Evolutionary conservation across 352 stramenopile genomes (phyloP).

Genomic region (Pythium chondricola): DNA sequence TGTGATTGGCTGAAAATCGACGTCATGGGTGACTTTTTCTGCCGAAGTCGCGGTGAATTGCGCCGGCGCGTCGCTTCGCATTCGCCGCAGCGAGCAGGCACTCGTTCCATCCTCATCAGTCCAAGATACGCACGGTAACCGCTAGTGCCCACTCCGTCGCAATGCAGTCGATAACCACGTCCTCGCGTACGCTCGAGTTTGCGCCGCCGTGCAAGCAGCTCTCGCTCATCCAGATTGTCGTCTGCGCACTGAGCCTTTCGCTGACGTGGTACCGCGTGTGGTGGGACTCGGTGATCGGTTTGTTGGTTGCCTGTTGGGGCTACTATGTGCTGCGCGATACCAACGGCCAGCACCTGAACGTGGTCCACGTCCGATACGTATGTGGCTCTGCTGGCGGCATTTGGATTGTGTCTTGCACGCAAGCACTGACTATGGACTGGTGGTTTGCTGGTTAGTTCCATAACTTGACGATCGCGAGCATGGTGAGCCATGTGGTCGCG

Average conservation of each 20-base stretch:
- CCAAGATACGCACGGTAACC: too few species aligned
- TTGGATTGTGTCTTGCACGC: constrained; percentile 1
- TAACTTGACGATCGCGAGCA: constrained; percentile 40
- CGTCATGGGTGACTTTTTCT: not conserved
- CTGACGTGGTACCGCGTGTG: constrained; percentile 78
- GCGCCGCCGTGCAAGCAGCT: constrained; percentile 55
- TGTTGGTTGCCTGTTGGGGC: constrained; percentile 37
- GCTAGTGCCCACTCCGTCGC: too few species aligned
- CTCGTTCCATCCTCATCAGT: too few species aligned
- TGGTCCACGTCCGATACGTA: constrained; percentile 24
- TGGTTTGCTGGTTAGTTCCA: too few species aligned
- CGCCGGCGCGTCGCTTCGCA: constrained; percentile 6
- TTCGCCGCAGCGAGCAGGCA: too few species aligned
- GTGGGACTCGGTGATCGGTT: constrained; percentile 68
- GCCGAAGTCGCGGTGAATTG: constrained; percentile 5
- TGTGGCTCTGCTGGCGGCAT: not conserved
- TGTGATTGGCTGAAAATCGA: constrained; percentile 3
- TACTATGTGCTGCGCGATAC: constrained; percentile 51
- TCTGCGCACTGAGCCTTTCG: constrained; percentile 59
- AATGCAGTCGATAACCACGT: constrained; percentile 14
- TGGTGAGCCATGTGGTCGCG: constrained; percentile 55
- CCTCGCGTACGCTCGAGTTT: constrained; percentile 60
- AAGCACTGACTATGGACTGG: too few species aligned
- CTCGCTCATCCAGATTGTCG: constrained; percentile 34
- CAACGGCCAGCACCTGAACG: constrained; percentile 37